Evolutionary conservation across 1,284 basidiomycete genomes (phyloP).

Genomic region (Athelia sp.): DNA sequence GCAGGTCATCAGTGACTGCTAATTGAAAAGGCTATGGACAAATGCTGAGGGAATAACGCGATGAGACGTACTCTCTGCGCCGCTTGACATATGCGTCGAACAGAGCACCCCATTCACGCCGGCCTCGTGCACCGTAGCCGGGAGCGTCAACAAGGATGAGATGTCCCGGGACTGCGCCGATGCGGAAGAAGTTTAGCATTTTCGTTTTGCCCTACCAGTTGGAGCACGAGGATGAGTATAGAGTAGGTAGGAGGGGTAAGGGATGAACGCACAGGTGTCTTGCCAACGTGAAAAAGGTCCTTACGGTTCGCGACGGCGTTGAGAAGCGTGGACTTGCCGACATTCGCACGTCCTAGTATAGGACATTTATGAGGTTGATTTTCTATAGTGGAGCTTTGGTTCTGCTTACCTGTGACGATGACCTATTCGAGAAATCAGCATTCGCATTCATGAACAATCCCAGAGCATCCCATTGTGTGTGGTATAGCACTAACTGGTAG

Average conservation of each 20-base stretch:
- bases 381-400: not conserved
- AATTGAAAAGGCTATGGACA: not conserved
- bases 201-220: slow-evolving; percentile 60
- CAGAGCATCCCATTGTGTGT: not conserved
- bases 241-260: not conserved
- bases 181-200: slow-evolving; percentile 64
- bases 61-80: slow-evolving; percentile 50
- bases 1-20: slow-evolving; percentile 1
- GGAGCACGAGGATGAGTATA: not conserved
- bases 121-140: slow-evolving; percentile 70
- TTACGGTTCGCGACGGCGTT: slow-evolving; percentile 61
- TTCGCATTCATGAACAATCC: slow-evolving; percentile 3
- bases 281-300: slow-evolving; percentile 55
- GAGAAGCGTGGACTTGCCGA: slow-evolving; percentile 68
- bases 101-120: slow-evolving; percentile 65
- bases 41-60: not conserved
- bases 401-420: slow-evolving; percentile 42
- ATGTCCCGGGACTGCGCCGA: slow-evolving; percentile 49
- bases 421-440: slow-evolving; percentile 27
- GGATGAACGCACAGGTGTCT: slow-evolving; percentile 50
- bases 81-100: slow-evolving; percentile 60
- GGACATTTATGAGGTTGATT: slow-evolving; percentile 3
- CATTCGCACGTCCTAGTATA: slow-evolving; percentile 60
- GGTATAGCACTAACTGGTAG: too few relatives aligned
- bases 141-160: slow-evolving; percentile 72